A percentile compares a stretch with the other conserved stretches of the same genome.
These are phyloP conservation scores for Emergomyces pasteurianus DNA, from an alignment of 2,329 filamentous ascomycete species.

Conservation along the genomic window DNA sequence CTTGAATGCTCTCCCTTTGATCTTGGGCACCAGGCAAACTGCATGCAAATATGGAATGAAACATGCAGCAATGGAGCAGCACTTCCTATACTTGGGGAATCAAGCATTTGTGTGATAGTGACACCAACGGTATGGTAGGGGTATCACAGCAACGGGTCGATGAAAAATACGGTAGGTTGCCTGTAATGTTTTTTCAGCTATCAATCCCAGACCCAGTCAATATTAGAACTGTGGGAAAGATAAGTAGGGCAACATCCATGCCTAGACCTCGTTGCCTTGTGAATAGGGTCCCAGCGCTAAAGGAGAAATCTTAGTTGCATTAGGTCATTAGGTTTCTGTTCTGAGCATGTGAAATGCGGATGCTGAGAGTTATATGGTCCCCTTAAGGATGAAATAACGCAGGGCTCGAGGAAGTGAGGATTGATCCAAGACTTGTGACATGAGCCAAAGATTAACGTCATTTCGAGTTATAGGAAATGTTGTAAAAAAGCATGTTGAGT, in stretches of 20 bases:
- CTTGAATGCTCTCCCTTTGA: background rate
- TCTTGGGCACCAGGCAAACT: background rate
- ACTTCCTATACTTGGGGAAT: background rate
- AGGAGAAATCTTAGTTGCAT: background rate
- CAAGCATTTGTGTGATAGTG: background rate
- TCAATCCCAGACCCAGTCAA: background rate
- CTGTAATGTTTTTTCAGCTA: background rate
- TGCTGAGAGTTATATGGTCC: background rate
- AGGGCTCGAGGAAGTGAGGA: background rate
- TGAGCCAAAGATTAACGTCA: background rate
- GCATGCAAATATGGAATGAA: background rate
- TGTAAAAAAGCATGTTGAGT: background rate
- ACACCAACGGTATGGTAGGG: background rate
- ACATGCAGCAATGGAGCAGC: background rate
- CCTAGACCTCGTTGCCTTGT: background rate
- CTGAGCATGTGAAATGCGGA: background rate
- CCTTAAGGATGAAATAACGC: background rate
- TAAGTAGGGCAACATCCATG: background rate
- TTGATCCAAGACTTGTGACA: background rate
- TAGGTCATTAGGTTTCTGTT: background rate
- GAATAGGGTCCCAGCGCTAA: background rate
- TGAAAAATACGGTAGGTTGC: background rate
- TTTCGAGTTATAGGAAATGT: background rate
- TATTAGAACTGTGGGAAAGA: background rate
- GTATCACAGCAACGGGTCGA: background rate